Evolutionary conservation across 306 rosid genomes (phyloP), one percentile per base, ranked within the genome.

Genomic region (Vigna unguiculata): DNA sequence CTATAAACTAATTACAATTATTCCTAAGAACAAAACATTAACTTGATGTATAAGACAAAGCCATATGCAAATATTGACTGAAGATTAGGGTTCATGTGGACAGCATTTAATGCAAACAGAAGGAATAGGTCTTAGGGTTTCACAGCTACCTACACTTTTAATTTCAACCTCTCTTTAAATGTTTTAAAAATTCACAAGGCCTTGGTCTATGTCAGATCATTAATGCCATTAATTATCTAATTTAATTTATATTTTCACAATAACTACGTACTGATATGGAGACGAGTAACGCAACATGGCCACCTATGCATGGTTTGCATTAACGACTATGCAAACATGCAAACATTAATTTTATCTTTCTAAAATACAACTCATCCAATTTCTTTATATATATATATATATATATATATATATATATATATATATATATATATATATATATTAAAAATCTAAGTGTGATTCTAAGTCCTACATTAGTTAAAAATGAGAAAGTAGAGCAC

Each of bases 81-180:
- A 53, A 83, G 82, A 83, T 73, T 72, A 78, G 87, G 89, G 87
- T 85, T 86, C 97, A 83, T 85, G 96, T 88, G 90, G 80, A 79
- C 80, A 57, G 79, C 96, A 93, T 87, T 87, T 61, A 86, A 89
- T 87, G 85, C 89, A 59, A 48, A 73, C 79, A 74, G 79, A 63
- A 74, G 60, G 89, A 72, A 85, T 45, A 54, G 76, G 83, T 78
- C 82, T 84, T 82, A 80, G 86, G 90, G 85, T 81, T 88, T 76
- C 85, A 71, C 88, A 80, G 82, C 76, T 70, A 24, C 66, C 5
- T 80, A 19, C 79, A 78, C 74, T 83, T 82, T 83, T 62, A 53
- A 83, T 80, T 63, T 78, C 52, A 77, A 77, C 74, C 83, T 48
- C 82, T 81, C 78, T 76, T 81, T n/a, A n/a, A n/a, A n/a, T n/a